phyloP scores from a whole-genome alignment of 805 yeast species.

The Nematodospora valgi region DNA sequence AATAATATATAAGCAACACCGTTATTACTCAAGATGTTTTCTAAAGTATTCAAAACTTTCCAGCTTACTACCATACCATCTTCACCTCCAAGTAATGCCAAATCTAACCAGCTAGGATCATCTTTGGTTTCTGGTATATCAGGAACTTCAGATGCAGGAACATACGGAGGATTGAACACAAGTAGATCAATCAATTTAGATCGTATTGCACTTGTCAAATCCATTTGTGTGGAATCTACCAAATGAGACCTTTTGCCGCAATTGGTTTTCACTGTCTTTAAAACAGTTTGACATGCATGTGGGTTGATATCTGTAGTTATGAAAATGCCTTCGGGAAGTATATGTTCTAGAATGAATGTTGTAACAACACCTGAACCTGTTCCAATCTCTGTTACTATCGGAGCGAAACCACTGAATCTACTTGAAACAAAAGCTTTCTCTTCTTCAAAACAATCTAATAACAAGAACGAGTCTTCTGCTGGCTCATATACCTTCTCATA shows the following conservation, averaged over 20 bases:
- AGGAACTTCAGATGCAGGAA: conserved; percentile 82
- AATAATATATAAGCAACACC: conserved; percentile 89
- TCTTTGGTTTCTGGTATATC: conserved; percentile 42
- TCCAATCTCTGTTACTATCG: conserved; percentile 79
- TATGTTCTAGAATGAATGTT: conserved; percentile 62
- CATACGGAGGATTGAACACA: conserved; percentile 95
- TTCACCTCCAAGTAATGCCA: conserved; percentile 86
- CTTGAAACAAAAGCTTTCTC: conserved; percentile 38
- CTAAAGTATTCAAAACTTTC: conserved; percentile 53
- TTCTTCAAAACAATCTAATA: conserved; percentile 75
- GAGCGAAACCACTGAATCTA: conserved; percentile 22
- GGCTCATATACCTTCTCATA: conserved; percentile 88
- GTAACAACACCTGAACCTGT: conserved; percentile 90
- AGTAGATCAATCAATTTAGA: conserved; percentile 58
- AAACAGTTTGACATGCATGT: conserved; percentile 56
- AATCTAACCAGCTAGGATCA: conserved; percentile 72
- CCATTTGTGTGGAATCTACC: conserved; percentile 46
- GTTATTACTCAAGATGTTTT: conserved; percentile 42
- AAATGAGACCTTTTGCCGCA: conserved; percentile 9
- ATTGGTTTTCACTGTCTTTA: conserved; percentile 21
- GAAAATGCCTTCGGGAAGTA: conserved; percentile 50
- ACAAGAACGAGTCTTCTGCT: conserved; percentile 84
- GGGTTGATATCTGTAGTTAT: conserved; percentile 81
- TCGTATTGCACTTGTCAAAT: conserved; percentile 51
- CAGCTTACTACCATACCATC: conserved; percentile 89